These are phyloP conservation scores for Tolypocladium ophioglossoides DNA, from an alignment of 2,329 filamentous ascomycete species.

Conservation along the genomic window DNA sequence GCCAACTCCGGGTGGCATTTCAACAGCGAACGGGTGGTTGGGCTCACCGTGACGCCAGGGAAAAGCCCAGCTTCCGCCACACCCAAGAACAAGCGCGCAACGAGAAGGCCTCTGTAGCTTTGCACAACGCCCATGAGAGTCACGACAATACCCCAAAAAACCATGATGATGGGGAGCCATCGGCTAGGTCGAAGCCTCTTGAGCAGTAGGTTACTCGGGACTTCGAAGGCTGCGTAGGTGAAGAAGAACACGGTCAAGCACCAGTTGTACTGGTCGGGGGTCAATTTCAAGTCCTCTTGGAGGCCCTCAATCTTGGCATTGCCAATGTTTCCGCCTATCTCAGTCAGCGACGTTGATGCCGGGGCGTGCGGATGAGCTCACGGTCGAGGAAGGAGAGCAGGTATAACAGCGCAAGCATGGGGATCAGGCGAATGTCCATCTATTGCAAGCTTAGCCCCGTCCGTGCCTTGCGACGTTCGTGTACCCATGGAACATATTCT, in stretches of 20 bases:
- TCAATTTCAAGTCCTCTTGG: slow-evolving; percentile 44
- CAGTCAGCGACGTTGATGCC: neutral
- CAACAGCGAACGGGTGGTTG: neutral
- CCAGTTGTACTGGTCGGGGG: slow-evolving; percentile 59
- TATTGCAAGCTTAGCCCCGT: slow-evolving; percentile 13
- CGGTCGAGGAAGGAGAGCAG: slow-evolving; percentile 59
- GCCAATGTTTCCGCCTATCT: slow-evolving; percentile 45
- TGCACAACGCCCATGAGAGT: slow-evolving; percentile 42
- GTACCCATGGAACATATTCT: neutral
- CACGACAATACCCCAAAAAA: slow-evolving; percentile 42
- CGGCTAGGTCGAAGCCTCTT: slow-evolving; percentile 63
- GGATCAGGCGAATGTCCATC: slow-evolving; percentile 43
- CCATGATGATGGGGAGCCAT: slow-evolving; percentile 70
- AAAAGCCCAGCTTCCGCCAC: slow-evolving; percentile 58
- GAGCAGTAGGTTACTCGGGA: slow-evolving; percentile 66
- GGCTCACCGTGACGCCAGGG: slow-evolving; percentile 44
- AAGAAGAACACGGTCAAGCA: slow-evolving; percentile 68
- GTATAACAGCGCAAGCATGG: slow-evolving; percentile 57
- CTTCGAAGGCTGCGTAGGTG: slow-evolving; percentile 64
- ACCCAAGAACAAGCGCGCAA: slow-evolving; percentile 48
- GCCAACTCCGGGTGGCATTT: neutral
- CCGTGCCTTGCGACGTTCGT: neutral
- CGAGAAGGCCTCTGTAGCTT: slow-evolving; percentile 34
- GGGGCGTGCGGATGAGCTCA: slow-evolving; percentile 4
- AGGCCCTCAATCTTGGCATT: slow-evolving; percentile 57